Conservation (phyloP, 2,329 filamentous ascomycete genomes). For the Claviceps arundinis region DNA sequence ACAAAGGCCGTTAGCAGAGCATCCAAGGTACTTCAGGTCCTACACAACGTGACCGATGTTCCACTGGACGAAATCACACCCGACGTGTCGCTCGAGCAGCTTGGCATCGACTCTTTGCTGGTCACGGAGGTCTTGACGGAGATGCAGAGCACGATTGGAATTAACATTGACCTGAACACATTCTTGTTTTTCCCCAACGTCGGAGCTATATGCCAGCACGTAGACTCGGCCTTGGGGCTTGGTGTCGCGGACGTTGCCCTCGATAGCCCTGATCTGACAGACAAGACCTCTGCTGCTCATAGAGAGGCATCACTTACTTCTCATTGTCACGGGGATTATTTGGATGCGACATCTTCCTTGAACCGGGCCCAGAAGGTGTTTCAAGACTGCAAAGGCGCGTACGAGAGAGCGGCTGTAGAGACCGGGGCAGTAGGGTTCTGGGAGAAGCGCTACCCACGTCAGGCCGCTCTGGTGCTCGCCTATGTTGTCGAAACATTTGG, state of each 20-base stretch:
- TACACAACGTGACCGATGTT: not conserved
- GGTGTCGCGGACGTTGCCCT: not conserved
- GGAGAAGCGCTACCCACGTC: not conserved
- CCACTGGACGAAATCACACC: not conserved
- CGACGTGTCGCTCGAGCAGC: not conserved
- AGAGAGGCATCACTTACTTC: not conserved
- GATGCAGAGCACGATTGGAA: not conserved
- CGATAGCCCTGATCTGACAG: not conserved
- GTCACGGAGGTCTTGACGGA: not conserved
- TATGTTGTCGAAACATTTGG: not conserved
- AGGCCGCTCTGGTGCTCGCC: not conserved
- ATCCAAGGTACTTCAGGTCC: not conserved
- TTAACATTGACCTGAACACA: not conserved
- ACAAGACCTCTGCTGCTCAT: too few species aligned
- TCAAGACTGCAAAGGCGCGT: not conserved
- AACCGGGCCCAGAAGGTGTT: not conserved
- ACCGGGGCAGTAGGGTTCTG: not conserved
- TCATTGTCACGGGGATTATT: too few species aligned
- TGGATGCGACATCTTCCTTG: not conserved
- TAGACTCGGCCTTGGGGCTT: not conserved
- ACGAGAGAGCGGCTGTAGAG: not conserved
- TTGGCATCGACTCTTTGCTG: not conserved
- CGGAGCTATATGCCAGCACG: not conserved
- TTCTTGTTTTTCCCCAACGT: not conserved
- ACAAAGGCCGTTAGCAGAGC: not conserved